These are phyloP conservation scores for Cordyceps militaris DNA, from an alignment of 2,329 filamentous ascomycete genomes.

Conservation along the genomic window DNA sequence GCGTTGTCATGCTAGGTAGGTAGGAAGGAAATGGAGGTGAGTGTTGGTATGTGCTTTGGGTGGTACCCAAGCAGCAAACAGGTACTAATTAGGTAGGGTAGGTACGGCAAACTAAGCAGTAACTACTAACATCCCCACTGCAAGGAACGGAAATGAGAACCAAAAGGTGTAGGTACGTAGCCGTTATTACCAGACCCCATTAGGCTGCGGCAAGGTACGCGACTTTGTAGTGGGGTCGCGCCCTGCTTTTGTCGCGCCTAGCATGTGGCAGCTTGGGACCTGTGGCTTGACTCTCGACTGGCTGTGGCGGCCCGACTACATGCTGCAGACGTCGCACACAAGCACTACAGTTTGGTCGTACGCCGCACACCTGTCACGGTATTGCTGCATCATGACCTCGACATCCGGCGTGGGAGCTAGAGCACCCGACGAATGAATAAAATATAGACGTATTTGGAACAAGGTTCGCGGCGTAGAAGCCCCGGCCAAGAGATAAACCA, in stretches of 20 bases:
- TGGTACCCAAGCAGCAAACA: background rate
- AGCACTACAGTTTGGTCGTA: background rate
- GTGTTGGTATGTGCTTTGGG: background rate
- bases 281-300: background rate
- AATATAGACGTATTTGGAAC: too few relatives aligned
- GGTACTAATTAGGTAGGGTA: background rate
- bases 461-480: background rate
- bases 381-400: background rate
- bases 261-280: background rate
- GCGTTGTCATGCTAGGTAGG: background rate
- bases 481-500: background rate
- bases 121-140: too few relatives aligned
- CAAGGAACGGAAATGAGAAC: too few relatives aligned
- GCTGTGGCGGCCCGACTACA: background rate
- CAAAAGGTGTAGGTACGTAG: background rate
- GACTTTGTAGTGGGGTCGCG: conserved; percentile 8
- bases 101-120: conserved; percentile 1
- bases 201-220: conserved; percentile 13
- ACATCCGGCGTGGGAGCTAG: background rate
- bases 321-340: background rate
- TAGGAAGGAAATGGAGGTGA: conserved; percentile 8
- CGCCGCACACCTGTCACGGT: background rate
- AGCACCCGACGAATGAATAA: too few relatives aligned
- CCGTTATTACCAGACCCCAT: background rate
- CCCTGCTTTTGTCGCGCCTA: background rate